Evolutionary conservation across 768 basidiomycete genomes (phyloP).

Genomic region (Clavaria fumosa): DNA sequence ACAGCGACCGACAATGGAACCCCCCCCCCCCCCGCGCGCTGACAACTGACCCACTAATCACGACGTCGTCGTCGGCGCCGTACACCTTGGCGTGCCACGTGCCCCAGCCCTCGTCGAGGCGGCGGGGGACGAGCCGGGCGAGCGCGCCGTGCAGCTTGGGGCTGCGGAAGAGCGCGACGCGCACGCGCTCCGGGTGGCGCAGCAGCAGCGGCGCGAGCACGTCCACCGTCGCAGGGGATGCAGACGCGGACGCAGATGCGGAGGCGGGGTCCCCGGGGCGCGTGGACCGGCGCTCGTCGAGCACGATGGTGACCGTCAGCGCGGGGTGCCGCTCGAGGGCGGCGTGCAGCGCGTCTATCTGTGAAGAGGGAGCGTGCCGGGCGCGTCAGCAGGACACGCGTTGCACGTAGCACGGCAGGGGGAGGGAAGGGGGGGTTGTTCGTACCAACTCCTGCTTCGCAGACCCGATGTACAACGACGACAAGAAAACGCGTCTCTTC

Average conservation of each 20-base stretch:
- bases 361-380: too few species aligned
- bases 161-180: constrained; percentile 73
- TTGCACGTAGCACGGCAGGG: background rate
- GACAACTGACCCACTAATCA: constrained; percentile 77
- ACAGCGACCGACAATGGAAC: too few species aligned
- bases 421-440: constrained; percentile 7
- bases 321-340: constrained; percentile 43
- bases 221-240: constrained; percentile 46
- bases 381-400: too few species aligned
- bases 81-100: constrained; percentile 98
- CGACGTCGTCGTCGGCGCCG: constrained; percentile 80
- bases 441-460: constrained; percentile 68
- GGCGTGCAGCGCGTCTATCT: constrained; percentile 56
- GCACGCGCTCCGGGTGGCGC: constrained; percentile 58
- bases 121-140: constrained; percentile 65
- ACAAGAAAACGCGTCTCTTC: constrained; percentile 68
- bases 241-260: constrained; percentile 55
- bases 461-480: constrained; percentile 77
- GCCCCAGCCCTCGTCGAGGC: constrained; percentile 98
- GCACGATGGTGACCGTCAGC: constrained; percentile 53
- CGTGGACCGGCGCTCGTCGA: constrained; percentile 72
- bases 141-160: constrained; percentile 68
- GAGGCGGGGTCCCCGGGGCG: constrained; percentile 60
- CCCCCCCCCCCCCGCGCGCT: too few species aligned
- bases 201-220: constrained; percentile 57